Conservation (phyloP, 148 eudicot species). For the Heliosperma pusillum region DNA sequence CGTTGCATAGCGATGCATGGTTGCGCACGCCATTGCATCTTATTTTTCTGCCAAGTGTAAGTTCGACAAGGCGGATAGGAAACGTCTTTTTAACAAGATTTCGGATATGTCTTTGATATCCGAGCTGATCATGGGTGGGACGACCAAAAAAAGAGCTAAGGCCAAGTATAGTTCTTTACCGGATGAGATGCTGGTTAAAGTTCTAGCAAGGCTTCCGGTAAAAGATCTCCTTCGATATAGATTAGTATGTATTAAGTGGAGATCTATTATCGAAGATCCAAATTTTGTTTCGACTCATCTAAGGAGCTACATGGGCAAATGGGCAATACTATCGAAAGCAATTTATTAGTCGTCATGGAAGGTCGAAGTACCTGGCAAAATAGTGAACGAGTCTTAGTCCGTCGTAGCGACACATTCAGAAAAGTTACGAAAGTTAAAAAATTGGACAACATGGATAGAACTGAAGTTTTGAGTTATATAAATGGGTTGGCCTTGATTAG, state of each 20-base stretch:
- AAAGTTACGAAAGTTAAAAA: not conserved
- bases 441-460: no score
- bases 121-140: not conserved
- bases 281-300: constrained; percentile 17
- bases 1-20: constrained; percentile 26
- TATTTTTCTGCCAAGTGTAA: constrained; percentile 11
- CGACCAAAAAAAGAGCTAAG: constrained; percentile 5
- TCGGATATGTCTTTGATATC: not conserved
- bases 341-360: constrained; percentile 9
- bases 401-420: constrained; percentile 24
- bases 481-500: constrained; percentile 11
- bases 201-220: constrained; percentile 12
- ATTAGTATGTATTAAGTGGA: constrained; percentile 17
- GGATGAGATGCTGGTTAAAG: constrained; percentile 10
- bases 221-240: constrained; percentile 11
- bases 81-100: constrained; percentile 19
- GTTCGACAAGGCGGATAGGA: constrained; percentile 20
- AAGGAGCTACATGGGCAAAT: constrained; percentile 5
- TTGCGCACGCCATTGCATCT: constrained; percentile 2
- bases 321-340: constrained; percentile 1
- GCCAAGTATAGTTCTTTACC: constrained; percentile 15
- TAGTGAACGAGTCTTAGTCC: constrained; percentile 8
- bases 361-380: not conserved
- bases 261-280: constrained; percentile 9
- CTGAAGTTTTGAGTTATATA: constrained; percentile 2